A percentile compares a stretch with the other conserved stretches of the same genome.
Evolutionary conservation across 805 yeast species (phyloP).

Genomic region (Saturnispora zaruensis): DNA sequence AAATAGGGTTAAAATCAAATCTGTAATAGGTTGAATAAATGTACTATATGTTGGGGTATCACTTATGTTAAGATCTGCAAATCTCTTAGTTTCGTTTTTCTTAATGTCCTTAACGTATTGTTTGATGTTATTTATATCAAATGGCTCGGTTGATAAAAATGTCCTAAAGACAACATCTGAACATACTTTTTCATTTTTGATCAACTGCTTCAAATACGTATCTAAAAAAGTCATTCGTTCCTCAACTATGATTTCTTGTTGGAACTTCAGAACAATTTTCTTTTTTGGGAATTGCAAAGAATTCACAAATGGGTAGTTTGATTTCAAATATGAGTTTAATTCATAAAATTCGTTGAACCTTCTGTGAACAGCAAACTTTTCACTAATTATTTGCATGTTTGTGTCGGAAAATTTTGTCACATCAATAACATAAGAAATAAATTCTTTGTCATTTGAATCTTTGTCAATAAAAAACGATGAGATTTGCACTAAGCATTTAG

Average conservation of each 20-base stretch:
- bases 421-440: slow-evolving; percentile 65
- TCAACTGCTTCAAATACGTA: slow-evolving; percentile 47
- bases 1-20: slow-evolving; percentile 61
- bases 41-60: slow-evolving; percentile 21
- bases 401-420: slow-evolving; percentile 44
- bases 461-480: slow-evolving; percentile 47
- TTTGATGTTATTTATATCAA: slow-evolving; percentile 24
- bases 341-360: slow-evolving; percentile 77
- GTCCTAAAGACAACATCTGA: slow-evolving; percentile 61
- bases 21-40: slow-evolving; percentile 77
- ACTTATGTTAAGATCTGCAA: slow-evolving; percentile 6
- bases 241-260: slow-evolving; percentile 53
- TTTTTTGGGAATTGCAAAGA: slow-evolving; percentile 50
- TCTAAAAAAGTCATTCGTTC: slow-evolving; percentile 55
- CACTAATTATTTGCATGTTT: slow-evolving; percentile 34
- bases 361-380: slow-evolving; percentile 88
- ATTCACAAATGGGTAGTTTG: slow-evolving; percentile 41
- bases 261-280: slow-evolving; percentile 63
- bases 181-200: slow-evolving; percentile 63
- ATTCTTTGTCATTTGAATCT: slow-evolving; percentile 47
- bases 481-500: slow-evolving; percentile 48
- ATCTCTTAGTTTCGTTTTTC: slow-evolving; percentile 29
- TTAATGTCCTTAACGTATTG: slow-evolving; percentile 35
- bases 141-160: slow-evolving; percentile 68
- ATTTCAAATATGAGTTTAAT: slow-evolving; percentile 55